phyloP scores from a whole-genome alignment of 345 rosid genomes.

The Eucalyptus viminalis region DNA sequence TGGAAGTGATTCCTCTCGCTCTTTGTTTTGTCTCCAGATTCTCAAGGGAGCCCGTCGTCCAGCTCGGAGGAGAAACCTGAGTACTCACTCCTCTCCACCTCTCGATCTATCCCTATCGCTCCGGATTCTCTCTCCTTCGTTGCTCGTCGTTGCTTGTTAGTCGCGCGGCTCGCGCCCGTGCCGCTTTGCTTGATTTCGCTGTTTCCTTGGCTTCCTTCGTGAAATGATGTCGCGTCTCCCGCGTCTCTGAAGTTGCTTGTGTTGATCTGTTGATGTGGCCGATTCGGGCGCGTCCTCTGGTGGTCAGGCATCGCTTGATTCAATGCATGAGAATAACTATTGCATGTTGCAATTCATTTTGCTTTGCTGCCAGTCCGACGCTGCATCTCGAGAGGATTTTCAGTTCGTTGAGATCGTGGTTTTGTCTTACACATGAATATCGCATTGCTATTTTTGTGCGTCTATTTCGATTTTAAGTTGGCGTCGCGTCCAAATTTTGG shows the following conservation, averaged over 20 bases:
- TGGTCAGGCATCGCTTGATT: conserved; percentile 1
- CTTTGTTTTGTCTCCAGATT: conserved; percentile 35
- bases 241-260: not conserved
- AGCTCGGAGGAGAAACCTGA: conserved; percentile 53
- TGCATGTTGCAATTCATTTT: not conserved
- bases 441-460: not conserved
- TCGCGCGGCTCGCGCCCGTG: not conserved
- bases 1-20: not conserved
- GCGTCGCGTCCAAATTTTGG: not conserved
- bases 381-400: not conserved
- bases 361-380: not conserved
- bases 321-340: not conserved
- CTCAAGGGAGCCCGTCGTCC: conserved; percentile 28
- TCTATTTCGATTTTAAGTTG: not conserved
- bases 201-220: not conserved
- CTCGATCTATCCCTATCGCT: not conserved
- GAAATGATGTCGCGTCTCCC: not conserved
- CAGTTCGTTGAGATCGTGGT: not conserved
- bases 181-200: not conserved
- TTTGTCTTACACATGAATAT: not conserved
- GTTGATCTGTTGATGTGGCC: conserved; percentile 27
- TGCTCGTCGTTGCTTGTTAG: not conserved
- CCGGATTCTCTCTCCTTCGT: not conserved
- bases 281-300: conserved; percentile 27
- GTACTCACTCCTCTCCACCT: conserved; percentile 22